Conservation (phyloP, 495 filamentous ascomycete genomes). For the Delitschia confertaspora region DNA sequence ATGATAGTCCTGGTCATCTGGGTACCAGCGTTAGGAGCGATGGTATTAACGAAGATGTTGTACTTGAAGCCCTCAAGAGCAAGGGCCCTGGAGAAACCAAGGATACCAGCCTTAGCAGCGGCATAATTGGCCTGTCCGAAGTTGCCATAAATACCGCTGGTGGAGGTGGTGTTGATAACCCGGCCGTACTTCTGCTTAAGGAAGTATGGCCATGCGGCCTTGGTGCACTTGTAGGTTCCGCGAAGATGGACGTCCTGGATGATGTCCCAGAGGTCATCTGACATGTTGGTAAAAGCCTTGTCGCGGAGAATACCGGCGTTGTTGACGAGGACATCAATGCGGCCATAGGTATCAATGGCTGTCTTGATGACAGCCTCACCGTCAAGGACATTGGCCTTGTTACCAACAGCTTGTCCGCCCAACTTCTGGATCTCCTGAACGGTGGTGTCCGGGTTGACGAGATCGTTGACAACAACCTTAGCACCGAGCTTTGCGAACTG, state of each 20-base stretch:
- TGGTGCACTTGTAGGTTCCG: conserved; percentile 94
- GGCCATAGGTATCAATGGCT: conserved; percentile 88
- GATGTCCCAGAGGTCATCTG: conserved; percentile 84
- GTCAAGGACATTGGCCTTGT: conserved; percentile 90
- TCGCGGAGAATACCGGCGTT: conserved; percentile 96
- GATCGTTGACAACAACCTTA: conserved; percentile 87
- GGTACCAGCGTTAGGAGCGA: conserved; percentile 94
- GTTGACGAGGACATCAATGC: conserved; percentile 91
- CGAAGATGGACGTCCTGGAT: conserved; percentile 88
- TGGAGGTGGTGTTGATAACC: conserved; percentile 91
- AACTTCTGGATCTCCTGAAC: conserved; percentile 85
- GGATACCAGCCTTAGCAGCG: conserved; percentile 88
- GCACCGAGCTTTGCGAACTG: conserved; percentile 87
- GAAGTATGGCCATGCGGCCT: conserved; percentile 96
- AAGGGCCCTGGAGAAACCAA: conserved; percentile 87
- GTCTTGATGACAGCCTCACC: conserved; percentile 86
- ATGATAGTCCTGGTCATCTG: conserved; percentile 93
- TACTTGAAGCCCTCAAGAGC: conserved; percentile 93
- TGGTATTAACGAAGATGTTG: conserved; percentile 98
- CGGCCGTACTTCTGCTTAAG: conserved; percentile 98
- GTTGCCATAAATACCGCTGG: conserved; percentile 97
- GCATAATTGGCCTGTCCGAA: conserved; percentile 98
- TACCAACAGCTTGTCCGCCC: conserved; percentile 85
- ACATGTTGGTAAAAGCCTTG: conserved; percentile 98
- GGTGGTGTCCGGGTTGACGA: conserved; percentile 84